Evolutionary conservation across 2,329 filamentous ascomycete genomes (phyloP).

Genomic region (Claviceps humidiphila): DNA sequence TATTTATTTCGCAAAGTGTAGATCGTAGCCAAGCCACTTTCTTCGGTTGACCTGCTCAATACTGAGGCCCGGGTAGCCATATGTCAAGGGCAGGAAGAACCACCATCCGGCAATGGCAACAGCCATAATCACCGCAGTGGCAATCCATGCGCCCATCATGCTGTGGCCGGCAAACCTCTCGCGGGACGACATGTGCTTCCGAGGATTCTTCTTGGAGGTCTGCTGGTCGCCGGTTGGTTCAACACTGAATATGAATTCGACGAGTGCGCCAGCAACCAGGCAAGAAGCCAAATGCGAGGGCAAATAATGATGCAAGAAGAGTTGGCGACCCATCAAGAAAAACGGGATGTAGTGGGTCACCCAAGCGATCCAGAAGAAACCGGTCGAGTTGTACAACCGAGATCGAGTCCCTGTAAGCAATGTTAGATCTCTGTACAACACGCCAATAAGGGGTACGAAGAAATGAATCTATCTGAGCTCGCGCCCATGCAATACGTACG

Average conservation of each 20-base stretch:
- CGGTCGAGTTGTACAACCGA: slow-evolving; percentile 93
- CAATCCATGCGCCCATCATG: slow-evolving; percentile 66
- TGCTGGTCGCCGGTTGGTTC: slow-evolving; percentile 48
- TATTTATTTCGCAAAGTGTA: slow-evolving; percentile 92
- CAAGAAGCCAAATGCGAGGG: slow-evolving; percentile 85
- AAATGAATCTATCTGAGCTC: neutral
- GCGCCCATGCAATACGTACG: slow-evolving; percentile 48
- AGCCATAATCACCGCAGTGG: slow-evolving; percentile 54
- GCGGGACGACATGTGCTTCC: slow-evolving; percentile 60
- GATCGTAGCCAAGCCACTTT: slow-evolving; percentile 94
- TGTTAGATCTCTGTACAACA: slow-evolving; percentile 16
- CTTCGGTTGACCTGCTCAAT: slow-evolving; percentile 66
- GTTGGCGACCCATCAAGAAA: slow-evolving; percentile 93
- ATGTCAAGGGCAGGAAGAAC: slow-evolving; percentile 91
- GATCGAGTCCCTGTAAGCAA: slow-evolving; percentile 60
- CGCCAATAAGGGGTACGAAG: neutral
- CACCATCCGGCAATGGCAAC: slow-evolving; percentile 66
- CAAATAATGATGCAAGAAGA: slow-evolving; percentile 96
- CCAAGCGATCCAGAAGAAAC: slow-evolving; percentile 98
- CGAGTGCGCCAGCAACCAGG: slow-evolving; percentile 76
- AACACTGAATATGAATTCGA: slow-evolving; percentile 93
- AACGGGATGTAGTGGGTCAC: slow-evolving; percentile 95
- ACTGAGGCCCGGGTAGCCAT: slow-evolving; percentile 78
- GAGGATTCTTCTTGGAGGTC: slow-evolving; percentile 24
- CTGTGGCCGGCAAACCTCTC: slow-evolving; percentile 73